Percentiles rank a stretch among this genome's conserved stretches.
These are phyloP conservation scores for Omphalea diandra DNA, from an alignment of 441 rosid species.

Conservation along the genomic window DNA sequence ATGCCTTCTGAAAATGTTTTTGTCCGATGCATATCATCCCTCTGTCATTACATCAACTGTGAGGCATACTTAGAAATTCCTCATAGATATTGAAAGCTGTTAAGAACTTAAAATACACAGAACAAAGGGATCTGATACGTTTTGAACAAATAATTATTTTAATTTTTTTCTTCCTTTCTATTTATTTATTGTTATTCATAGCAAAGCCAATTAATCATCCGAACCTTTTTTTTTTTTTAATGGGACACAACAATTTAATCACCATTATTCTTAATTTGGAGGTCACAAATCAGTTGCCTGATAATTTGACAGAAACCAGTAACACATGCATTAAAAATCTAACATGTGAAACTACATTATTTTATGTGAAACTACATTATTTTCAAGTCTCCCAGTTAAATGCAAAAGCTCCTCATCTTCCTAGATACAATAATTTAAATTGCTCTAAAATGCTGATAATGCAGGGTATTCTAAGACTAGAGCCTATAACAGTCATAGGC, in stretches of 20 bases:
- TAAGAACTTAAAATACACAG: constrained; percentile 12
- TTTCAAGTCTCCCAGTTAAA: background rate
- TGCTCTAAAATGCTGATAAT: background rate
- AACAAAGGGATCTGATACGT: background rate
- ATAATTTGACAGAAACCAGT: background rate
- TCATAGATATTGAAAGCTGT: background rate
- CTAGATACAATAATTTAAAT: constrained; percentile 4
- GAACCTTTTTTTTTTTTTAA: background rate
- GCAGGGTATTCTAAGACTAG: background rate
- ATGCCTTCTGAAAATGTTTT: constrained; percentile 75
- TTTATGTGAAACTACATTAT: background rate
- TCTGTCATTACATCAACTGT: constrained; percentile 42
- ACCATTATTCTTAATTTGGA: background rate
- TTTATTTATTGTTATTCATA: background rate
- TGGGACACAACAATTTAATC: background rate
- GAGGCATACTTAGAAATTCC: constrained; percentile 24
- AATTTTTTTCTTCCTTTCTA: background rate
- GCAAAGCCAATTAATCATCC: background rate
- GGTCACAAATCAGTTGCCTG: constrained; percentile 6
- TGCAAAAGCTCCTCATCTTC: background rate
- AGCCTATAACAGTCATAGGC: background rate
- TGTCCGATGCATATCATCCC: constrained; percentile 95
- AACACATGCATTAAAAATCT: background rate
- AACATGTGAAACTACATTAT: background rate
- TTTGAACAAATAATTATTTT: background rate